Evolutionary conservation across 139 green algal species (phyloP), one percentile per base, ranked within the genome.

Genomic region (Chlorella sp.): DNA sequence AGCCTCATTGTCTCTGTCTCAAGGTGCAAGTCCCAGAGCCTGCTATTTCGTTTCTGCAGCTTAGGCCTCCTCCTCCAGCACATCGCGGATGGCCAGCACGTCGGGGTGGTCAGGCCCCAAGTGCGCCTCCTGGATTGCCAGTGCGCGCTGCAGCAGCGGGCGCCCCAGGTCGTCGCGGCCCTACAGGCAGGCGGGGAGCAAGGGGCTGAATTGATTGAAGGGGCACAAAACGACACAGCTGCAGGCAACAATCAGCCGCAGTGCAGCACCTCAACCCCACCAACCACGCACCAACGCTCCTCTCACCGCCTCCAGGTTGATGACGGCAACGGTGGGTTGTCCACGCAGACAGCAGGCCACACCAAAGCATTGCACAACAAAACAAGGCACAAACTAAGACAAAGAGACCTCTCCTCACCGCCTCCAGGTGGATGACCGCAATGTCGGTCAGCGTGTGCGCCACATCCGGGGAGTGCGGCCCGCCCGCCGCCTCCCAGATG

Each of bases 361-460:
- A 60, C 13, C 51, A 16, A 11, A 60, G 51, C 51, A 2, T 11
- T 19, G 46, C 46, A 54, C 46, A 54, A 11, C 32, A 28, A 34
- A 36, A 32, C 48, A 54, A 8, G 11, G 46, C 46, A 54, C 46
- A n/a, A n/a, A n/a, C n/a, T n/a, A n/a, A n/a, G n/a, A n/a, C n/a
- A n/a, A n/a, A n/a, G n/a, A n/a, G n/a, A n/a, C n/a, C 46, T 11
- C 14, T 78, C 4, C 62, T 62, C 72, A 95, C 94, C 91, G 93
- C 87, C 84, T 98, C 96, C 65, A 98, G 84, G 76, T 97, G 92
- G 48, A 98, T 92, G 58, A 98, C 95, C 36, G 95, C 96, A 54
- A 98, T 91, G 85, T 98, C 96, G 8, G 94, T 98, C 11, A 98
- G 92, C 43, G 94, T 95, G 88, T 98, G 96, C n/a, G 95, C 96